Conservation (phyloP, 179 eudicot species). For the Silene noctiflora region DNA sequence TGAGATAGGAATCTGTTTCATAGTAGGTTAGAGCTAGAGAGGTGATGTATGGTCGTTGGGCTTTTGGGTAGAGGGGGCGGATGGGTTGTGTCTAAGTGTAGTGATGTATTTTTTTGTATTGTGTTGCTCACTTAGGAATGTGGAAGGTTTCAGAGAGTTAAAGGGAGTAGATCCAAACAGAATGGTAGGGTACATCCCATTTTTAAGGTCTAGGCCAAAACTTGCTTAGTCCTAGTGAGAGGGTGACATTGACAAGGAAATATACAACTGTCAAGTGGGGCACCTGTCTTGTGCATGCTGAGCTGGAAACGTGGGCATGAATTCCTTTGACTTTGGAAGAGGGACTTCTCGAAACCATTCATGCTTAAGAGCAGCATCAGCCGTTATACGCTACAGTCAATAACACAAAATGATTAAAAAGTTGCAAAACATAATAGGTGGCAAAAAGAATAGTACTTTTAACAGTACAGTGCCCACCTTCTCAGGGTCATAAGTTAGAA, state of each 20-base stretch:
- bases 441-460: background rate
- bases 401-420: background rate
- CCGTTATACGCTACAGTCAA: constrained; percentile 71
- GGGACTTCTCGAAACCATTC: constrained; percentile 98
- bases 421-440: background rate
- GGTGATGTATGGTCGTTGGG: too few relatives aligned
- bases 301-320: constrained; percentile 99
- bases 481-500: constrained; percentile 82
- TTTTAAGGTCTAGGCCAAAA: too few relatives aligned
- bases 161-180: too few relatives aligned
- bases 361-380: constrained; percentile 84
- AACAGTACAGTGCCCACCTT: constrained; percentile 42
- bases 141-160: too few relatives aligned
- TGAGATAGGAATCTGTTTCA: too few relatives aligned
- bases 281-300: constrained; percentile 98
- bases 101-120: too few relatives aligned
- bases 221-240: background rate
- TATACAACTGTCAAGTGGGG: background rate
- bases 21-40: too few relatives aligned
- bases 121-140: too few relatives aligned
- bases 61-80: too few relatives aligned
- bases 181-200: too few relatives aligned
- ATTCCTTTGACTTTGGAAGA: constrained; percentile 94
- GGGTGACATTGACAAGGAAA: background rate
- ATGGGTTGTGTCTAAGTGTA: too few relatives aligned